Base-by-base conservation (phyloP, 169 alveolate genomes). In the Cryptosporidium bovis region DNA sequence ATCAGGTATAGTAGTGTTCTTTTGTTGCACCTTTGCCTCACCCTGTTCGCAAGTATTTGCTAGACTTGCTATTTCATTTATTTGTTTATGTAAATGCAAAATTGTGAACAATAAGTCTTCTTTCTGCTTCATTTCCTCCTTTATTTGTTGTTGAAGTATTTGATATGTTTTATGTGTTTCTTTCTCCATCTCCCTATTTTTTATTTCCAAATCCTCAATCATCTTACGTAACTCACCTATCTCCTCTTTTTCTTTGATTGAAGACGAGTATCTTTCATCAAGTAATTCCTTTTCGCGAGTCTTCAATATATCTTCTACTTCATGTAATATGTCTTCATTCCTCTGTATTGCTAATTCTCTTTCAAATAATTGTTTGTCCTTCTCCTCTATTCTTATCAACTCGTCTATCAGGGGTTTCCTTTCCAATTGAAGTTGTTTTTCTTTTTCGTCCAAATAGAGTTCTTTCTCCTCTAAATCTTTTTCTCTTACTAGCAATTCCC, bases 121-220 rank as follows among this genome's bases (percentile, higher is more conserved):
- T 20, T 77, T 77, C 44, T 77, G 87, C 55, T 77, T 77, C 77
- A 77, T 60, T 46, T 77, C 87, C 46, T 77, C 87, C 60, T 77
- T 68, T 18, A 77, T 62, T 50, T 77, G 87, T 18, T 77, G 87
- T 51, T 77, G 69, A 50, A 77, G 87, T 4, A 62, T 53, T 13
- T 77, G 77, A 66, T 62, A 77, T n/a, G 87, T 77, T 18, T 33
- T 77, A 31, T 62, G 87, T 15, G 71, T 77, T 40, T 77, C 77
- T n/a, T 50, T 77, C 40, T 77, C 87, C 24, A 60, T 77, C 20
- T 77, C 87, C 13, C 44, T 12, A 20, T 77, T 77, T 60, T 66
- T 62, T 29, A 56, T 2, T 46, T 77, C 87, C 12, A 77, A 50
- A 51, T 60, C 77, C 29, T 62, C 77, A 58, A 77, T 77, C 69